A percentile compares a stretch with the other conserved stretches of the same genome.
phyloP scores from a whole-genome alignment of 2,329 filamentous ascomycete genomes.

The Colletotrichum echinochloae region DNA sequence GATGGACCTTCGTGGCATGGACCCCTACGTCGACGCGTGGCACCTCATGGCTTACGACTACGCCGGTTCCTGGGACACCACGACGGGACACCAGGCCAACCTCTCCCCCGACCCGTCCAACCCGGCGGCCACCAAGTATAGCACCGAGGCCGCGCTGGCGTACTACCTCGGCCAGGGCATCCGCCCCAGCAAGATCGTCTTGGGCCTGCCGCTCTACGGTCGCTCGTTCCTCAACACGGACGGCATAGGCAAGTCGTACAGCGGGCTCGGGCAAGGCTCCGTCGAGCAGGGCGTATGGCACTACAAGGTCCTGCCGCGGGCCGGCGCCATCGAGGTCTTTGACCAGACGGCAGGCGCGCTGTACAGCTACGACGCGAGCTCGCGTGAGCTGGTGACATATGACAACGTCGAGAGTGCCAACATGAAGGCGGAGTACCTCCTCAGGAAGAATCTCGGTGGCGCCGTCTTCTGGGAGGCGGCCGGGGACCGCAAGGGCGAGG shows the following conservation, averaged over 20 bases:
- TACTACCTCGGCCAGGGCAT: conserved; percentile 73
- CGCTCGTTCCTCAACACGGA: conserved; percentile 77
- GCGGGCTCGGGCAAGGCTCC: conserved; percentile 70
- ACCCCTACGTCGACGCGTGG: conserved; percentile 69
- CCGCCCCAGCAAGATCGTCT: conserved; percentile 71
- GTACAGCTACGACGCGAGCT: conserved; percentile 75
- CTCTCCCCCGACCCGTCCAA: conserved; percentile 66
- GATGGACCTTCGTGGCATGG: conserved; percentile 66
- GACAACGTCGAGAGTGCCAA: conserved; percentile 70
- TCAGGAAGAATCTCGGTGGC: conserved; percentile 72
- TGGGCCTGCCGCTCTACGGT: conserved; percentile 85
- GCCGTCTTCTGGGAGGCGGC: conserved; percentile 89
- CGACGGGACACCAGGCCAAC: conserved; percentile 77
- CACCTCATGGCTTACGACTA: conserved; percentile 78
- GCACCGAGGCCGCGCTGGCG: conserved; percentile 72
- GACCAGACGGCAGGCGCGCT: conserved; percentile 71
- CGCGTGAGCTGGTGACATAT: conserved; percentile 76
- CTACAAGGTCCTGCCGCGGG: conserved; percentile 76
- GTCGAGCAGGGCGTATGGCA: conserved; percentile 75
- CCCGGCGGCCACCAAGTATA: conserved; percentile 73
- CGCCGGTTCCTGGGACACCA: conserved; percentile 74
- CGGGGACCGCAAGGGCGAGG: conserved; percentile 66
- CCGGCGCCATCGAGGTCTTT: conserved; percentile 66
- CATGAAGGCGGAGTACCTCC: conserved; percentile 74
- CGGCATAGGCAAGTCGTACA: conserved; percentile 74